These are phyloP conservation scores for Zygotorulaspora mrakii DNA, from an alignment of 1,139 yeast genomes.

Conservation along the genomic window DNA sequence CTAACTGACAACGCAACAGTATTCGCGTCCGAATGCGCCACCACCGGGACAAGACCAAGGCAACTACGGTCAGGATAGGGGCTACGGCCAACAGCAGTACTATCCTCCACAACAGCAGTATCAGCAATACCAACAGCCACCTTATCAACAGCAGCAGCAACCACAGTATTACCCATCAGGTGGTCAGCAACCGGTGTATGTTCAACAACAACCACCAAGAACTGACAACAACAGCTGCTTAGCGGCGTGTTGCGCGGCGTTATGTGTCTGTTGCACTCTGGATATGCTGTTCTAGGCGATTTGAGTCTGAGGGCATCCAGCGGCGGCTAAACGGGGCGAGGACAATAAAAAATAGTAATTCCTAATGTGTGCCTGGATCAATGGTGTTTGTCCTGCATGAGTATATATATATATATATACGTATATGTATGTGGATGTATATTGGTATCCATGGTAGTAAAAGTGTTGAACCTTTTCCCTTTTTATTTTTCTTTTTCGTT, in stretches of 20 bases:
- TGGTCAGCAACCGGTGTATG: constrained; percentile 65
- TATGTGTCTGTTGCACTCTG: constrained; percentile 71
- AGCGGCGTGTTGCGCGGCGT: constrained; percentile 66
- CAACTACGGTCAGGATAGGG: constrained; percentile 6
- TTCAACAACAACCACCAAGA: constrained; percentile 51
- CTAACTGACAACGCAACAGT: constrained; percentile 8
- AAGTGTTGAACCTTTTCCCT: not conserved
- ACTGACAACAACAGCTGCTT: constrained; percentile 49
- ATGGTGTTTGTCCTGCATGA: not conserved
- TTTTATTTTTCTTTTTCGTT: no score
- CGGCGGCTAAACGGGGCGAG: no score
- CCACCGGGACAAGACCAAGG: constrained; percentile 13
- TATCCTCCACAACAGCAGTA: constrained; percentile 22
- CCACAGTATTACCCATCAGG: constrained; percentile 39
- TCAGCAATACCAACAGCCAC: constrained; percentile 32
- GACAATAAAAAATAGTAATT: no score
- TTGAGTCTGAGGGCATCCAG: no score
- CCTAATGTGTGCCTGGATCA: not conserved
- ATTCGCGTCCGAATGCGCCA: constrained; percentile 14
- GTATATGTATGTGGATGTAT: not conserved
- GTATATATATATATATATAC: not conserved
- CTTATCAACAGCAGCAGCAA: constrained; percentile 38
- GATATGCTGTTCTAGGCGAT: constrained; percentile 54
- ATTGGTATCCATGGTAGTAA: not conserved
- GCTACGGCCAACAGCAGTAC: constrained; percentile 13